Evolutionary conservation across 495 filamentous ascomycete species (phyloP).

Genomic region (Hyaloscypha hepaticicola): DNA sequence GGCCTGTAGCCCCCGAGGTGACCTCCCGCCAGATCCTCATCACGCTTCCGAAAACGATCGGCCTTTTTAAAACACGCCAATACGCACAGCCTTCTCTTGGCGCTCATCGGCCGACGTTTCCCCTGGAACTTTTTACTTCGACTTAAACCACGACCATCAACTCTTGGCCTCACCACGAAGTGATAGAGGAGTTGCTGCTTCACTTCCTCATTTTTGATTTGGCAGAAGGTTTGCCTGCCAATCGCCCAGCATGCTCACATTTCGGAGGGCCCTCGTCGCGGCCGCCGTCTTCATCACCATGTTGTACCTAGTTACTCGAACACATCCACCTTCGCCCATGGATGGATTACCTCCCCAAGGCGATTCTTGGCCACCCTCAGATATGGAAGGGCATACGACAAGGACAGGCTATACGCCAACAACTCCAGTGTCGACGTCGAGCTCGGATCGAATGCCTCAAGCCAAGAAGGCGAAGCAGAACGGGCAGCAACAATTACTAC

Average conservation of each 20-base stretch:
- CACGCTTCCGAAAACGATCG: slow-evolving; percentile 11
- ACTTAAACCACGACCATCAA: background rate
- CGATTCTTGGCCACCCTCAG: slow-evolving; percentile 17
- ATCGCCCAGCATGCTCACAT: slow-evolving; percentile 50
- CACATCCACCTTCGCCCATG: slow-evolving; percentile 48
- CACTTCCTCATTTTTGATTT: background rate
- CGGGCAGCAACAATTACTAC: slow-evolving; percentile 37
- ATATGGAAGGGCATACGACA: slow-evolving; percentile 5
- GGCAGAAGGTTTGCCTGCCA: slow-evolving; percentile 10
- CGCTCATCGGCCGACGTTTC: slow-evolving; percentile 1
- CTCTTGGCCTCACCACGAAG: slow-evolving; percentile 5
- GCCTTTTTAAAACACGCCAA: slow-evolving; percentile 5
- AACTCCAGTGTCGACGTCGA: slow-evolving; percentile 12
- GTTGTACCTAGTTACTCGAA: slow-evolving; percentile 68
- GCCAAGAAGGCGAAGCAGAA: slow-evolving; percentile 5
- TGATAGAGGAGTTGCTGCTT: background rate
- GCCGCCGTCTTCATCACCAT: slow-evolving; percentile 66
- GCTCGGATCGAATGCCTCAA: slow-evolving; percentile 5
- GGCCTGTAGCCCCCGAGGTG: background rate
- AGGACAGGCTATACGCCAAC: slow-evolving; percentile 15
- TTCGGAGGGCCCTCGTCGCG: slow-evolving; percentile 68
- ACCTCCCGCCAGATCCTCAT: slow-evolving; percentile 3
- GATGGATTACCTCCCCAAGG: slow-evolving; percentile 31
- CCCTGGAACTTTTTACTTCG: slow-evolving; percentile 12
- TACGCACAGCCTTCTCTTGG: slow-evolving; percentile 27